phyloP scores from a whole-genome alignment of 2,329 filamentous ascomycete genomes.

The Chaetomium globosum region DNA sequence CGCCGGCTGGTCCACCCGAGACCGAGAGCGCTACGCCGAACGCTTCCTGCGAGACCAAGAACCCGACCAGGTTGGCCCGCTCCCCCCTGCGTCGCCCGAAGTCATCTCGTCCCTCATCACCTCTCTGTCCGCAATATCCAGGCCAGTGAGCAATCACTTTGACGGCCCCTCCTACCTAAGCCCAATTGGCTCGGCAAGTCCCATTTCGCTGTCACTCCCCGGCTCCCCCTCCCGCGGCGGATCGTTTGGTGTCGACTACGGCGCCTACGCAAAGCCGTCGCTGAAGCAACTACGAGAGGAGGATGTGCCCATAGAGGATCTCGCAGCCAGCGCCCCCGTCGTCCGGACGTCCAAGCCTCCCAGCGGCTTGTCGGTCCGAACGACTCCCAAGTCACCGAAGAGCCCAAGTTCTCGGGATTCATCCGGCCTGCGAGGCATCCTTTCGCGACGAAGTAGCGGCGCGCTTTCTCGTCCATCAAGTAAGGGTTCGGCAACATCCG shows the following conservation, averaged over 20 bases:
- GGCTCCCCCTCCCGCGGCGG: conserved; percentile 46
- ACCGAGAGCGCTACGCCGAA: conserved; percentile 34
- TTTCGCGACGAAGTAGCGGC: conserved; percentile 51
- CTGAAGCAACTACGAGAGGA: conserved; percentile 54
- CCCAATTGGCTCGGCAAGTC: conserved; percentile 32
- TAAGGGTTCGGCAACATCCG: conserved; percentile 58
- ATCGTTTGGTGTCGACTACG: conserved; percentile 74
- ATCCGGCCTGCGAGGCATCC: conserved; percentile 59
- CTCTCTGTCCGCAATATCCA: conserved; percentile 67
- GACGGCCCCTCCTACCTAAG: conserved; percentile 52
- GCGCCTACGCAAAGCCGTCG: conserved; percentile 59
- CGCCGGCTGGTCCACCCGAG: conserved; percentile 34
- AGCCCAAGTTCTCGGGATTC: conserved; percentile 48
- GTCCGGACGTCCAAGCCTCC: conserved; percentile 81
- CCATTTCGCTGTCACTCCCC: conserved; percentile 43
- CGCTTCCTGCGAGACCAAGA: conserved; percentile 33
- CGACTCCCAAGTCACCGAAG: conserved; percentile 60
- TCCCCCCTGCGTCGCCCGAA: conserved; percentile 62
- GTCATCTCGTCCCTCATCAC: conserved; percentile 72
- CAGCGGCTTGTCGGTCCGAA: conserved; percentile 72
- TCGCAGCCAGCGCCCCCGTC: conserved; percentile 68
- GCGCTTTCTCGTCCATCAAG: conserved; percentile 61
- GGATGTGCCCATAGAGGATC: conserved; percentile 57
- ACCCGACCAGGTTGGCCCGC: conserved; percentile 29
- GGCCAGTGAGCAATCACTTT: conserved; percentile 70